Conservation (phyloP, 805 yeast genomes). For the Candida gorgasii region DNA sequence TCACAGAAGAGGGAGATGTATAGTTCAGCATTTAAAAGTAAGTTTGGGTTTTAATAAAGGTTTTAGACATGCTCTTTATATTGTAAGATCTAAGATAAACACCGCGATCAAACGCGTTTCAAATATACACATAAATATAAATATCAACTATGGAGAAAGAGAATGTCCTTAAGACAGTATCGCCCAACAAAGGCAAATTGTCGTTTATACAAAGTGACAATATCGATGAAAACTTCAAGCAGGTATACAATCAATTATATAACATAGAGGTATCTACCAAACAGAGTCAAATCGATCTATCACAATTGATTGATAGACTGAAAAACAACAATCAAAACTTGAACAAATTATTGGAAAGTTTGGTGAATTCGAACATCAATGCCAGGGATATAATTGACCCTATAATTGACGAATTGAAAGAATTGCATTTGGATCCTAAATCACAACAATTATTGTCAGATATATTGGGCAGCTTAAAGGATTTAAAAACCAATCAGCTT, state of each 20-base stretch:
- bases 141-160: conserved; percentile 8
- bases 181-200: conserved; percentile 24
- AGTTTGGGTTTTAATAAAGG: conserved; percentile 55
- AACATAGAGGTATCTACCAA: conserved; percentile 33
- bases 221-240: conserved; percentile 8
- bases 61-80: conserved; percentile 6
- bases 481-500: not conserved
- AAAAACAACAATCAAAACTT: conserved; percentile 41
- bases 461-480: conserved; percentile 3
- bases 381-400: conserved; percentile 25
- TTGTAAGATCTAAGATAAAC: too few relatives aligned
- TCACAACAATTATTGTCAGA: conserved; percentile 6
- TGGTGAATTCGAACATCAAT: conserved; percentile 31
- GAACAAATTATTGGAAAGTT: conserved; percentile 33
- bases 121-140: not conserved
- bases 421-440: conserved; percentile 24
- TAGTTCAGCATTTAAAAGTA: conserved; percentile 52
- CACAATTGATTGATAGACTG: conserved; percentile 38
- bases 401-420: conserved; percentile 25
- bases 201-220: conserved; percentile 5
- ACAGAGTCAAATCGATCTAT: conserved; percentile 37
- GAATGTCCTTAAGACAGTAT: conserved; percentile 24
- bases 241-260: conserved; percentile 21
- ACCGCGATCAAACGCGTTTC: too few relatives aligned
- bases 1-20: conserved; percentile 52